Base-by-base conservation (phyloP, 164 flowering plant species). In the Buxus sempervirens region DNA sequence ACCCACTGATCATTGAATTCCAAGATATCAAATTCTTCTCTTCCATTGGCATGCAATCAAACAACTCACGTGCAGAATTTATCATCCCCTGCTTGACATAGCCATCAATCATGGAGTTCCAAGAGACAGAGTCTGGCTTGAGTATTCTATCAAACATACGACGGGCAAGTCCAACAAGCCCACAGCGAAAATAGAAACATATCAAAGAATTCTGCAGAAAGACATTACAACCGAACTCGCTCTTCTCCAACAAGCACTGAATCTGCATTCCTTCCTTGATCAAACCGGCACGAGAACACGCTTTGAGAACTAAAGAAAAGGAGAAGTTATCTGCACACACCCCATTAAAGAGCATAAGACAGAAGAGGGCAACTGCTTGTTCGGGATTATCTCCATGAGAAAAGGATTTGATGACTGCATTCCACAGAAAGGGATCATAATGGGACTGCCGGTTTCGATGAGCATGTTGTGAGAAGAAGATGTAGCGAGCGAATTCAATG, bases 1-100 rank as follows among this genome's bases (percentile, higher is more conserved):
- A 84, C 42, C 91, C 93, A 58, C 77, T 74, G 54, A 90, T 70
- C 85, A 88, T 78, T 0, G 86, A 83, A 72, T 90, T 90, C 93
- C 93, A 90, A 49, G 90, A 60, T 22, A 84, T 80, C 74, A 79
- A 70, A 72, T 84, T 85, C 79, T 54, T 84, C 63, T 78, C 78
- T 70, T 75, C 81, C 24, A 13, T 41, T 4, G 85, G 79, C 84
- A 85, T 81, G 23, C 3, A 10, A 66, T 85, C 80, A 75, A 90
- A 90, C 69, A 90, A 60, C 58, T 81, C 81, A 0, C 80, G 68
- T 7, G 93, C 91, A 4, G 48, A 49, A 9, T 67, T 72, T 64
- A 85, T 59, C 81, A 68, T 75, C 67, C 91, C 93, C 66, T 53
- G n/a, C 72, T 85, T 88, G 0, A 79, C 83, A 73, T 82, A 85